phyloP scores from a whole-genome alignment of 208 protist species.

The Trypanosoma vivax region DNA sequence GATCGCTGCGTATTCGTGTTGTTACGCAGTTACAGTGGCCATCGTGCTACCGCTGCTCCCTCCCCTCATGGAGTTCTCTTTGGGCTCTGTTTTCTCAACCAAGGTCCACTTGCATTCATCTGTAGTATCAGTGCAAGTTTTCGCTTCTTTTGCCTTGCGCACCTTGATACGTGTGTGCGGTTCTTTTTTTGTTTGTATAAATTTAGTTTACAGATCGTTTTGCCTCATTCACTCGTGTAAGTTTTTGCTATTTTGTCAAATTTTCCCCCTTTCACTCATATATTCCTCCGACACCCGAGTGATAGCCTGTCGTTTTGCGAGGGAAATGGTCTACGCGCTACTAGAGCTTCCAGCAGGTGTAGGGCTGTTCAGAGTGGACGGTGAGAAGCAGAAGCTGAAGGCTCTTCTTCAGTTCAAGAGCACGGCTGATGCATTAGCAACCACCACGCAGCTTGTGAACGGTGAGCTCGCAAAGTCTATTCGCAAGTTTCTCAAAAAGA shows the following conservation, averaged over 20 bases:
- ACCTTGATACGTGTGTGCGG: neutral
- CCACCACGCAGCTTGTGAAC: slow-evolving; percentile 95
- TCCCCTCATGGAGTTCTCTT: no score
- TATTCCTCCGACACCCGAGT: no score
- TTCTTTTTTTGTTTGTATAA: neutral
- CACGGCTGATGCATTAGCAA: slow-evolving; percentile 96
- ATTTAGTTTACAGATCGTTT: no score
- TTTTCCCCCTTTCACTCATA: neutral
- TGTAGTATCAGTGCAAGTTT: no score
- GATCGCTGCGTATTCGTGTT: no score
- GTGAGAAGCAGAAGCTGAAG: slow-evolving; percentile 84
- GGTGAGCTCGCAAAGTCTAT: slow-evolving; percentile 94
- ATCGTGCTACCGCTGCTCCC: no score
- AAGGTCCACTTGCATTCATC: no score
- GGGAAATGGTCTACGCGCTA: slow-evolving; percentile 94
- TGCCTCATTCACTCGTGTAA: no score
- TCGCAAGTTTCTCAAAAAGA: slow-evolving; percentile 98
- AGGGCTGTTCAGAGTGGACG: slow-evolving; percentile 97
- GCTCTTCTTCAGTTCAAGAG: slow-evolving; percentile 93
- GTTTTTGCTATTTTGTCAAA: neutral
- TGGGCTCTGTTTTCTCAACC: no score
- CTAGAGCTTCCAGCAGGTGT: slow-evolving; percentile 98
- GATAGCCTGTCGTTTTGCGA: neutral
- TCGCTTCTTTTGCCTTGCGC: neutral
- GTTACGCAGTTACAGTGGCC: no score